Conservation (phyloP, 176 grass and related monocot genomes). For the Oryza nivara region DNA sequence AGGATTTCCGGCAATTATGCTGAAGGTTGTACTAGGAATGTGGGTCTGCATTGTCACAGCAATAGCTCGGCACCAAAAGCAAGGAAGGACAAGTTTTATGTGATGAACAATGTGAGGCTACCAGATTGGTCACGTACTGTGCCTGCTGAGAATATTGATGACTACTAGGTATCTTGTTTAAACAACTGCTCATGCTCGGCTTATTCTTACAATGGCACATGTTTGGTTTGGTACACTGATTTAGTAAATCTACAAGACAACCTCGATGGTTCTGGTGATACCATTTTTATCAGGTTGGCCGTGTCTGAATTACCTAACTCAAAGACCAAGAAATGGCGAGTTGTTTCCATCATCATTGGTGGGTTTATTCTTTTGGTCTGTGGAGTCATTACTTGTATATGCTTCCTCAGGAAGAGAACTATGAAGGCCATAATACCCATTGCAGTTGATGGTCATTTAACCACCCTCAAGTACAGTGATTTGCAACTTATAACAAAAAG, state of each 20-base stretch:
- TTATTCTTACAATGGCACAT: slow-evolving; percentile 33
- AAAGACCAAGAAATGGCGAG: not conserved
- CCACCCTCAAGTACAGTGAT: slow-evolving; percentile 20
- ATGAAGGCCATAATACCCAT: not conserved
- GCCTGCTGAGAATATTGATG: not conserved
- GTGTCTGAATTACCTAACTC: slow-evolving; percentile 30
- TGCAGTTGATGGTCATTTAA: not conserved
- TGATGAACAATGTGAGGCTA: slow-evolving; percentile 14
- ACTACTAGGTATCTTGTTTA: slow-evolving; percentile 35
- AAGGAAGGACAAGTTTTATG: slow-evolving; percentile 32
- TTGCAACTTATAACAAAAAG: slow-evolving; percentile 38
- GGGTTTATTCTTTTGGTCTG: not conserved
- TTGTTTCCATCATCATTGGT: not conserved
- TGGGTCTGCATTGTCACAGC: slow-evolving; percentile 25
- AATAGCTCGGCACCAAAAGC: not conserved
- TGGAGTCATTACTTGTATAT: not conserved
- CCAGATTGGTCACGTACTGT: slow-evolving; percentile 6
- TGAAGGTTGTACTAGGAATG: slow-evolving; percentile 40
- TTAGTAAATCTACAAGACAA: slow-evolving; percentile 44
- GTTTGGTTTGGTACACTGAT: slow-evolving; percentile 26
- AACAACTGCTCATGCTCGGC: slow-evolving; percentile 46
- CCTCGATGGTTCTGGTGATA: not conserved
- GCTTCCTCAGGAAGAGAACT: not conserved
- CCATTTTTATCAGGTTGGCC: slow-evolving; percentile 37
- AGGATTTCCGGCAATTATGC: slow-evolving; percentile 28